A percentile compares a stretch with the other conserved stretches of the same genome.
Evolutionary conservation across 176 grass and related monocot genomes (phyloP).

Genomic region (Oryza meyeriana): DNA sequence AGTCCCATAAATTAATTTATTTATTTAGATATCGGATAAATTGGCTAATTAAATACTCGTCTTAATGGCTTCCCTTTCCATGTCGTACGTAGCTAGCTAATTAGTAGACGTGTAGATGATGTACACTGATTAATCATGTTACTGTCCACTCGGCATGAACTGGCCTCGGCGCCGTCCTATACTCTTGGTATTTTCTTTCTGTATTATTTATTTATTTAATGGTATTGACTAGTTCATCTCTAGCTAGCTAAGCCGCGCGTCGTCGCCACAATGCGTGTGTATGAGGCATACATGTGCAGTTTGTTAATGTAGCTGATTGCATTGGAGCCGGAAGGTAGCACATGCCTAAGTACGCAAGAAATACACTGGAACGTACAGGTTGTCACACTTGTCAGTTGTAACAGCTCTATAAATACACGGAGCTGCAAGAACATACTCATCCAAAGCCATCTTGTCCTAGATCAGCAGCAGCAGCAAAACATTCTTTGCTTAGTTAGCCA

Average conservation of each 20-base stretch:
- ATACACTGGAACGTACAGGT: constrained; percentile 19
- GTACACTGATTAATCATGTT: constrained; percentile 3
- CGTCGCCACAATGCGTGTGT: not conserved
- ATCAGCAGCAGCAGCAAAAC: not conserved
- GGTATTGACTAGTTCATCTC: not conserved
- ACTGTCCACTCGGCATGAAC: not conserved
- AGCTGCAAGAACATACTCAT: not conserved
- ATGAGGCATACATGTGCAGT: not conserved
- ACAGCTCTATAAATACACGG: constrained; percentile 19
- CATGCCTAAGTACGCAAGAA: constrained; percentile 13
- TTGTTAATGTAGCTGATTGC: not conserved
- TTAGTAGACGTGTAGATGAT: not conserved
- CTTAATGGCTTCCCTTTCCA: not conserved
- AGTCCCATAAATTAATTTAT: too few species aligned
- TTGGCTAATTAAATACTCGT: not conserved
- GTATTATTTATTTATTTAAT: not conserved
- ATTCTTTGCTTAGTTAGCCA: not conserved
- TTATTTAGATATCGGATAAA: not conserved
- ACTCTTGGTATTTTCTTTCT: not conserved
- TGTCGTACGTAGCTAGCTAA: not conserved
- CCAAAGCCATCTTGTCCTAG: not conserved
- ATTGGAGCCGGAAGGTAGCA: constrained; percentile 30
- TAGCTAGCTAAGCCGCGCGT: not conserved
- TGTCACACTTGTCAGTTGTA: not conserved
- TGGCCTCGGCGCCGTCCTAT: constrained; percentile 5